Evolutionary conservation across 2,329 filamentous ascomycete genomes (phyloP).

Genomic region (Colletotrichum navitas): DNA sequence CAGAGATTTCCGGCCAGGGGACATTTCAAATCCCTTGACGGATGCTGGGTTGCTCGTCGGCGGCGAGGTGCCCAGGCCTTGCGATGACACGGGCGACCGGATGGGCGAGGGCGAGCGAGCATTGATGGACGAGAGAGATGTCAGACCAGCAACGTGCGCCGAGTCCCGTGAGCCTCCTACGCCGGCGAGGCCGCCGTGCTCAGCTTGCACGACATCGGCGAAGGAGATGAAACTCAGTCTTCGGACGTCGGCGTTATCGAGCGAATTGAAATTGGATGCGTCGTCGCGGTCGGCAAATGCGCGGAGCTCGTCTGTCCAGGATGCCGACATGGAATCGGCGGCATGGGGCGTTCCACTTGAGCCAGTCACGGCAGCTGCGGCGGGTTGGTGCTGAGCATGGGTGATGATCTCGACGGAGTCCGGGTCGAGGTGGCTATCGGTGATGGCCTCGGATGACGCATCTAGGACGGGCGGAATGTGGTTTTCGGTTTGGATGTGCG

Average conservation of each 20-base stretch:
- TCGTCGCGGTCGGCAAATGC: conserved; percentile 69
- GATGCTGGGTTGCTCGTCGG: conserved; percentile 82
- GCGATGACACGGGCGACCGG: conserved; percentile 81
- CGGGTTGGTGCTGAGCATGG: conserved; percentile 85
- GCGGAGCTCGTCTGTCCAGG: conserved; percentile 70
- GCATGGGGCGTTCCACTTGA: conserved; percentile 52
- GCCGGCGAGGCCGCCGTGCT: conserved; percentile 72
- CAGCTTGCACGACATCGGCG: conserved; percentile 91
- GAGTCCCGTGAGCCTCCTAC: conserved; percentile 73
- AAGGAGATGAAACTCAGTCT: conserved; percentile 96
- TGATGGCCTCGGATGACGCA: conserved; percentile 92
- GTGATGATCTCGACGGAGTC: conserved; percentile 95
- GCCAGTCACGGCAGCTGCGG: conserved; percentile 74
- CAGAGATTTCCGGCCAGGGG: conserved; percentile 70
- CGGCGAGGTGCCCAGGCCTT: conserved; percentile 75
- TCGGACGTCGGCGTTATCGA: conserved; percentile 83
- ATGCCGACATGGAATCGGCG: conserved; percentile 57
- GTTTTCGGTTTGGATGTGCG: conserved; percentile 94
- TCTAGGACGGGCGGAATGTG: conserved; percentile 92
- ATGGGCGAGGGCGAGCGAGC: conserved; percentile 85
- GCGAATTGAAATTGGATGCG: conserved; percentile 80
- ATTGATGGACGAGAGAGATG: conserved; percentile 65
- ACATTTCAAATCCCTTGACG: conserved; percentile 79
- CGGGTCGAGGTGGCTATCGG: conserved; percentile 84
- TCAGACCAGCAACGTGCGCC: conserved; percentile 76